These are phyloP conservation scores for Phialocephala subalpina DNA, from an alignment of 2,329 filamentous ascomycete species.

Conservation along the genomic window DNA sequence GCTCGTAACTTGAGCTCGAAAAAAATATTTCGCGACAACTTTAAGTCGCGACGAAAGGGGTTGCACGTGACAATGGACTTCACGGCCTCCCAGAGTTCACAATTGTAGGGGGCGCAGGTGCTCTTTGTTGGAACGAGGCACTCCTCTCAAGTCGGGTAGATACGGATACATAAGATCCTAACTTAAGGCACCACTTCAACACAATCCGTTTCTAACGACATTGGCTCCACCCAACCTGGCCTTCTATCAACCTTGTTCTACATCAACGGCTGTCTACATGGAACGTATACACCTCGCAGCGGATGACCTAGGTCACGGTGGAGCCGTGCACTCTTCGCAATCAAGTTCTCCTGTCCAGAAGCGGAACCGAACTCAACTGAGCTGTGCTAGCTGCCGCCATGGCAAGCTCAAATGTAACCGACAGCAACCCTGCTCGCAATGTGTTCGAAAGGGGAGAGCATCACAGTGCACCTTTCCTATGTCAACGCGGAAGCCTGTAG, in stretches of 20 bases:
- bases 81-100: not conserved
- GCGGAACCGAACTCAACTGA: slow-evolving; percentile 30
- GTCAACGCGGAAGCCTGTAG: slow-evolving; percentile 48
- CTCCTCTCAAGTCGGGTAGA: not conserved
- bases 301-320: not conserved
- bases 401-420: slow-evolving; percentile 59
- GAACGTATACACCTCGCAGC: slow-evolving; percentile 5
- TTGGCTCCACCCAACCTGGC: not conserved
- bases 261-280: slow-evolving; percentile 8
- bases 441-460: slow-evolving; percentile 55
- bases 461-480: slow-evolving; percentile 59
- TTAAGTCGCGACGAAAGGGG: not conserved
- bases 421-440: slow-evolving; percentile 59
- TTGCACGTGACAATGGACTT: too few species aligned
- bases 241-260: not conserved
- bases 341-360: slow-evolving; percentile 19
- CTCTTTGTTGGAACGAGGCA: too few species aligned
- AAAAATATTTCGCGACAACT: not conserved
- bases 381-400: slow-evolving; percentile 35
- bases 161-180: not conserved
- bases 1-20: not conserved
- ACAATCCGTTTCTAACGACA: slow-evolving; percentile 5
- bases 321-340: not conserved
- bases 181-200: not conserved
- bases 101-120: too few species aligned